A percentile compares a stretch with the other conserved stretches of the same genome.
Conservation (phyloP, 805 yeast species). For the Candida ascalaphidarum region DNA sequence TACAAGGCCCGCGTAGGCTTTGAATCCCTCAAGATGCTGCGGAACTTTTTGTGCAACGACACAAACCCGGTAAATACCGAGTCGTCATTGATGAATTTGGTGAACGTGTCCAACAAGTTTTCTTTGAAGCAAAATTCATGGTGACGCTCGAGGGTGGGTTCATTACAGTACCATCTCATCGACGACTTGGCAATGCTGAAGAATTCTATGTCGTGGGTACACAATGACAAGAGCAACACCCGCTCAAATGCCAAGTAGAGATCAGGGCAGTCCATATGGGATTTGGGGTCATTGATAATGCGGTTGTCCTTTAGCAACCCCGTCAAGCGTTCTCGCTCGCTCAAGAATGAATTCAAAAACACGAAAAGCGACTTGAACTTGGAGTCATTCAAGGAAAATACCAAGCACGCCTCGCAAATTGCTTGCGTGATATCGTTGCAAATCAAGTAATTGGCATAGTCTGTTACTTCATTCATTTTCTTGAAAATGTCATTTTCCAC, state of each 20-base stretch:
- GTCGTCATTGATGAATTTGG: constrained; percentile 40
- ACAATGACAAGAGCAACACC: constrained; percentile 41
- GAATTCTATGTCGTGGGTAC: constrained; percentile 42
- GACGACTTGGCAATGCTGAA: constrained; percentile 37
- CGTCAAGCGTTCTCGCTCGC: constrained; percentile 13
- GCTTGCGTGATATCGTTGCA: constrained; percentile 24
- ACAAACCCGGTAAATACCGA: constrained; percentile 59
- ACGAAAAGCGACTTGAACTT: constrained; percentile 28
- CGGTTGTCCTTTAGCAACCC: constrained; percentile 5
- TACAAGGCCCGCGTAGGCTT: constrained; percentile 31
- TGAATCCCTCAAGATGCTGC: constrained; percentile 24
- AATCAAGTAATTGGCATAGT: constrained; percentile 15
- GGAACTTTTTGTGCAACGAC: constrained; percentile 62
- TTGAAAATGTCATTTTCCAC: constrained; percentile 1
- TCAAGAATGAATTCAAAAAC: constrained; percentile 24
- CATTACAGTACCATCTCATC: constrained; percentile 22
- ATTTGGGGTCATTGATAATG: constrained; percentile 3
- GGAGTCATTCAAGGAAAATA: constrained; percentile 23
- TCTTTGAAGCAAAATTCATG: constrained; percentile 6
- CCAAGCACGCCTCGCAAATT: constrained; percentile 27
- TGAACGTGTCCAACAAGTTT: constrained; percentile 19
- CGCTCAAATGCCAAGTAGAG: constrained; percentile 39
- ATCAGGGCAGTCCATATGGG: constrained; percentile 9
- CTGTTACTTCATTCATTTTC: constrained; percentile 2
- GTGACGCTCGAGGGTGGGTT: constrained; percentile 4